Conservation (phyloP, 192 early-diverging fungal genomes). For the Funneliformis geosporum region DNA sequence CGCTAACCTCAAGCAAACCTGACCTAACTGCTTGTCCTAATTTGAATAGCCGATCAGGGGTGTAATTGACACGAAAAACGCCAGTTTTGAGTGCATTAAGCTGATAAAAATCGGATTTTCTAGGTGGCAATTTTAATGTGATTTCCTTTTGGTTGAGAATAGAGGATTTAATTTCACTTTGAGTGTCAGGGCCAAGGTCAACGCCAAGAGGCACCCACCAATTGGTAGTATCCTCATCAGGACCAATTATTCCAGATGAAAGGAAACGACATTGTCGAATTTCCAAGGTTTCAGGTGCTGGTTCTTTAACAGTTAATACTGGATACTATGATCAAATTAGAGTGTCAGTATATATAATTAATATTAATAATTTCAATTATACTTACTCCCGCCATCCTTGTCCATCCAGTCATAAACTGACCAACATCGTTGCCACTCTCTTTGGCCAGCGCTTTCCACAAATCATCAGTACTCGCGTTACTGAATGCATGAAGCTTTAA, state of each 20-base stretch:
- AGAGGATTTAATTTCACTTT: slow-evolving; percentile 25
- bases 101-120: slow-evolving; percentile 69
- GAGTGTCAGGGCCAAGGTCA: not conserved
- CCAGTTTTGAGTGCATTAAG: slow-evolving; percentile 81
- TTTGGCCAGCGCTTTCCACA: slow-evolving; percentile 82
- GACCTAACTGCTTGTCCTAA: slow-evolving; percentile 59
- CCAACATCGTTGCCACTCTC: slow-evolving; percentile 81
- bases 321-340: slow-evolving; percentile 58
- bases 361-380: not conserved
- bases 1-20: slow-evolving; percentile 62
- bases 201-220: slow-evolving; percentile 91
- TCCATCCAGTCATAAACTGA: slow-evolving; percentile 88
- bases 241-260: slow-evolving; percentile 73
- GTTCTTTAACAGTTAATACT: slow-evolving; percentile 70
- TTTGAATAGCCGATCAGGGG: slow-evolving; percentile 49
- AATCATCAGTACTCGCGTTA: slow-evolving; percentile 85
- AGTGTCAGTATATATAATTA: not conserved
- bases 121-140: slow-evolving; percentile 51
- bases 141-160: slow-evolving; percentile 50
- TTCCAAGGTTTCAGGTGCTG: slow-evolving; percentile 52
- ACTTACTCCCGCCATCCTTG: slow-evolving; percentile 73
- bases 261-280: slow-evolving; percentile 85
- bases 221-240: slow-evolving; percentile 75
- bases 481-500: slow-evolving; percentile 80
- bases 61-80: slow-evolving; percentile 85